Evolutionary conservation across 345 rosid genomes (phyloP).

Genomic region (Mangifera indica): DNA sequence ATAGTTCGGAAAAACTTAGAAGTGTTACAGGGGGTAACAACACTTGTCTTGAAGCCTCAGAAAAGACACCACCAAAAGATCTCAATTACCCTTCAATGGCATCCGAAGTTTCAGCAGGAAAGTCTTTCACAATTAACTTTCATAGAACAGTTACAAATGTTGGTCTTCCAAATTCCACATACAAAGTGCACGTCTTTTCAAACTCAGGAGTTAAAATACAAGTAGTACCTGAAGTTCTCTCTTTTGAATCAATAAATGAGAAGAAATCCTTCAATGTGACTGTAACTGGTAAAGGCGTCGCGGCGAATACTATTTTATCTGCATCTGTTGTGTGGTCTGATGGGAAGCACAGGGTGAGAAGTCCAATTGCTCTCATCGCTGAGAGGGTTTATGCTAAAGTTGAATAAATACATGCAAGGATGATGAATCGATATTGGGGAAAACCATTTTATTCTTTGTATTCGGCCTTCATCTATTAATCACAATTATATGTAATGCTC

Average conservation of each 20-base stretch:
- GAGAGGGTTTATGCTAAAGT: too few species aligned
- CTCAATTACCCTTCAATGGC: slow-evolving; percentile 57
- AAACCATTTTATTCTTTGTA: background rate
- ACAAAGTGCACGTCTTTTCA: slow-evolving; percentile 28
- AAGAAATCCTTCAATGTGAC: slow-evolving; percentile 44
- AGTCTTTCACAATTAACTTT: slow-evolving; percentile 32
- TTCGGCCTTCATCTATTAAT: too few species aligned
- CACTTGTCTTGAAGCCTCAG: slow-evolving; percentile 28
- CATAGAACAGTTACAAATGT: slow-evolving; percentile 61
- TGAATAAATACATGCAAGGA: too few species aligned
- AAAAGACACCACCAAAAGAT: slow-evolving; percentile 28
- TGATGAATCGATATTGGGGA: too few species aligned
- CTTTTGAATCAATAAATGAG: slow-evolving; percentile 34
- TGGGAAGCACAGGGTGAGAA: slow-evolving; percentile 23
- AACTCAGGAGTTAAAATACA: slow-evolving; percentile 21
- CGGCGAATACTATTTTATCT: slow-evolving; percentile 10
- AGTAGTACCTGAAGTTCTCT: slow-evolving; percentile 42
- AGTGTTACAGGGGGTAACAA: slow-evolving; percentile 31
- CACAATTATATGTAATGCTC: too few species aligned
- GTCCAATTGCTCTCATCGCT: background rate
- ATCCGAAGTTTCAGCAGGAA: slow-evolving; percentile 13
- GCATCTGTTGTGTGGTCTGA: slow-evolving; percentile 39
- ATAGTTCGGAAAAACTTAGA: slow-evolving; percentile 16
- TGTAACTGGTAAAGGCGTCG: slow-evolving; percentile 20
- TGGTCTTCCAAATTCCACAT: slow-evolving; percentile 39